Evolutionary conservation across 768 basidiomycete genomes (phyloP).

Genomic region (Kwoniella bestiolae): DNA sequence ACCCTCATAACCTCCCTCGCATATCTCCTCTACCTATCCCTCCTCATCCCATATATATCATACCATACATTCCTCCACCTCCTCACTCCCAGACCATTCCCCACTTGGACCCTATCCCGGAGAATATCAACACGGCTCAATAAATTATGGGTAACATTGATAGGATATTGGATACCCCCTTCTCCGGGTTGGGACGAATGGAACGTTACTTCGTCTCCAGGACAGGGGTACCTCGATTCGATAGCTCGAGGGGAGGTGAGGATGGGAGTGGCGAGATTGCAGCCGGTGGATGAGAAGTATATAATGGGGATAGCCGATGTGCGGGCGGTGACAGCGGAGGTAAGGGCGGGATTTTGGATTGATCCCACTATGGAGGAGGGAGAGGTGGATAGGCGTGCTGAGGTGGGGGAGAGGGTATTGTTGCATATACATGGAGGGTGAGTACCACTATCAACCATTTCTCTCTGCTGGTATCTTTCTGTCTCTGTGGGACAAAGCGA

Average conservation of each 20-base stretch:
- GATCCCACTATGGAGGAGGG: conserved; percentile 17
- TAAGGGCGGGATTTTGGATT: conserved; percentile 40
- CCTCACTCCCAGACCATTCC: background rate
- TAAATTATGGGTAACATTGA: conserved; percentile 5
- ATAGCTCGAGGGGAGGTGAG: conserved; percentile 12
- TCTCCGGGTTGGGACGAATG: conserved; percentile 17
- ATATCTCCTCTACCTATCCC: background rate
- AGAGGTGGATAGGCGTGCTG: background rate
- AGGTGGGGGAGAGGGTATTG: conserved; percentile 55
- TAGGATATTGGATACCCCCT: conserved; percentile 22
- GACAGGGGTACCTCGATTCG: background rate
- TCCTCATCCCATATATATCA: conserved; percentile 7
- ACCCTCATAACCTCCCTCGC: conserved; percentile 9
- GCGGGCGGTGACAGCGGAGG: conserved; percentile 20
- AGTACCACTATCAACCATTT: conserved; percentile 24
- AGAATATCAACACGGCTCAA: conserved; percentile 9
- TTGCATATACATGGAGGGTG: conserved; percentile 57
- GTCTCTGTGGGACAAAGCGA: background rate
- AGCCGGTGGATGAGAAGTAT: conserved; percentile 20
- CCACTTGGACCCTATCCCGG: conserved; percentile 7
- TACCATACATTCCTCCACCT: conserved; percentile 7
- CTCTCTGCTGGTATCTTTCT: conserved; percentile 8
- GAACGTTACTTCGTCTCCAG: conserved; percentile 2
- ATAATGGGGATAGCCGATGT: conserved; percentile 33
- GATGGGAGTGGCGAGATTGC: conserved; percentile 22